Percentiles rank a stretch among this genome's conserved stretches.
Conservation (phyloP, 305 asterid genomes). For the Fraxinus baroniana region DNA sequence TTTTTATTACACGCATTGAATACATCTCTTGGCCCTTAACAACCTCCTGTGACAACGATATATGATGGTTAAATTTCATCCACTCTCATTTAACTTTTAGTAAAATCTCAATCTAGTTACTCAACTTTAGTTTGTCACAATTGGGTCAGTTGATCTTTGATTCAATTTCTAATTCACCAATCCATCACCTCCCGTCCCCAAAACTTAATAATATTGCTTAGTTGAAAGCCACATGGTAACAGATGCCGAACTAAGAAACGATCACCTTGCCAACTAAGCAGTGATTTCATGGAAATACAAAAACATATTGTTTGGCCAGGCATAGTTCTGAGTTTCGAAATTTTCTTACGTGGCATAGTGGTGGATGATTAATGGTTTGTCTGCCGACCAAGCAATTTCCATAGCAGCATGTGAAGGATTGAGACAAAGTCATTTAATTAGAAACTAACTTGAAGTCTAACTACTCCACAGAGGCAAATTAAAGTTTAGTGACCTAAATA, state of each 20-base stretch:
- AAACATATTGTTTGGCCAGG: background rate
- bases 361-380: background rate
- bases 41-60: conserved; percentile 2
- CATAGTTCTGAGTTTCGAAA: background rate
- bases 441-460: background rate
- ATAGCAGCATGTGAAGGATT: background rate
- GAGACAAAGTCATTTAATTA: background rate
- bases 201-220: background rate
- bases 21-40: conserved; percentile 13
- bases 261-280: background rate
- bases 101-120: background rate
- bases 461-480: background rate
- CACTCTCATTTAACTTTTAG: background rate
- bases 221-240: background rate
- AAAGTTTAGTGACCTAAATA: background rate
- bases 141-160: background rate
- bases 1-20: background rate
- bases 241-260: background rate
- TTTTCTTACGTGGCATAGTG: background rate
- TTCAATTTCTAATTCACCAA: background rate
- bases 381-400: background rate
- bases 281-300: background rate
- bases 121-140: background rate
- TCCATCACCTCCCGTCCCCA: background rate
- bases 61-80: background rate